These are phyloP conservation scores for Colletotrichum ledebouriae DNA, from an alignment of 2,329 filamentous ascomycete species.

Conservation along the genomic window DNA sequence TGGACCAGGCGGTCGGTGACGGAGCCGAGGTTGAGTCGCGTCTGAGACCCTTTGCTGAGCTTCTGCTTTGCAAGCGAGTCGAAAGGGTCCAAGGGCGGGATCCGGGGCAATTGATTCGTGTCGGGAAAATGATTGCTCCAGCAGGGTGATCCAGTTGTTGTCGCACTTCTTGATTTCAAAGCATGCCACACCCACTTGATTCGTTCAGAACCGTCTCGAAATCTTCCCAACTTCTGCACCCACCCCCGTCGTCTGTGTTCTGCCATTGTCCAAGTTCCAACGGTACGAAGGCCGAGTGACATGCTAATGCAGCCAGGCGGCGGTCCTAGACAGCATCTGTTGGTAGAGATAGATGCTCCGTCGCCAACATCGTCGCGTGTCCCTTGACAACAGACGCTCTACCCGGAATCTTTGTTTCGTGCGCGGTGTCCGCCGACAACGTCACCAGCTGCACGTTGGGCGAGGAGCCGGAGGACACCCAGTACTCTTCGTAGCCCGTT, in stretches of 20 bases:
- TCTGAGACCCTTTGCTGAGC: background rate
- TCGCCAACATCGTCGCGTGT: slow-evolving; percentile 35
- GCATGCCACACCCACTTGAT: slow-evolving; percentile 8
- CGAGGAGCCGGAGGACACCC: slow-evolving; percentile 29
- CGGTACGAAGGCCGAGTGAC: slow-evolving; percentile 1
- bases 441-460: slow-evolving; percentile 21
- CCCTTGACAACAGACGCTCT: slow-evolving; percentile 16
- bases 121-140: slow-evolving; percentile 38
- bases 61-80: no score
- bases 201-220: slow-evolving; percentile 24
- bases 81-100: background rate
- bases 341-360: background rate
- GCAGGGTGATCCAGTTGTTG: background rate
- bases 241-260: background rate
- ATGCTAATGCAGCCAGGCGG: background rate
- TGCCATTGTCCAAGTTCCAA: background rate
- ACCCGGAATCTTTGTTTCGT: background rate
- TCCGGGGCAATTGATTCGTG: slow-evolving; percentile 31
- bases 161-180: slow-evolving; percentile 40
- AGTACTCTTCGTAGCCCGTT: slow-evolving; percentile 50
- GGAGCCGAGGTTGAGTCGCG: slow-evolving; percentile 29
- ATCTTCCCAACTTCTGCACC: background rate
- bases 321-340: background rate
- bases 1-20: slow-evolving; percentile 23
- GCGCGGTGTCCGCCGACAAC: slow-evolving; percentile 12